These are phyloP conservation scores for Porcisia hertigi DNA, from an alignment of 208 protist species.

Conservation along the genomic window DNA sequence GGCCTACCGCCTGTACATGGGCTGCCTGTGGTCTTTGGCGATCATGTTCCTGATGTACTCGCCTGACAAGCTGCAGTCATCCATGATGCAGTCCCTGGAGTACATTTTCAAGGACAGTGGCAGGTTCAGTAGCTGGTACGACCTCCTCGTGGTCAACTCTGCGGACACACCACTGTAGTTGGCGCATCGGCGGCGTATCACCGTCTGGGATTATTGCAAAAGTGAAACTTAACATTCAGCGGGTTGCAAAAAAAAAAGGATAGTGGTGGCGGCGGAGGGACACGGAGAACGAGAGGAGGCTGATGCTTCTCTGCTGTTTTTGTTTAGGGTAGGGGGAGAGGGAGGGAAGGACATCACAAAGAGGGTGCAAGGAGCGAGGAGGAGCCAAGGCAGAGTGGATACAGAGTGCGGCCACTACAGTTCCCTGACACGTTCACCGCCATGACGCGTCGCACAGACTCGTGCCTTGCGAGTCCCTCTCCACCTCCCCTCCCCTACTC, in stretches of 20 bases:
- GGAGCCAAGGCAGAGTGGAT: no score
- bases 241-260: no score
- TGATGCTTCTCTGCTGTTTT: no score
- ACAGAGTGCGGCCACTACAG: not conserved
- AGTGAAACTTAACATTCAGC: no score
- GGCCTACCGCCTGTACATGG: conserved; percentile 67
- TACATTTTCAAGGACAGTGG: conserved; percentile 86
- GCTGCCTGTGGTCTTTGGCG: conserved; percentile 70
- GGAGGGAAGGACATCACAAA: no score
- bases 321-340: no score
- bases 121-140: conserved; percentile 69
- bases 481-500: not conserved
- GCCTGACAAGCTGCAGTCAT: conserved; percentile 74
- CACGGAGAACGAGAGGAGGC: no score
- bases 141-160: conserved; percentile 66
- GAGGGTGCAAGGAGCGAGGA: no score
- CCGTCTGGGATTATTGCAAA: no score
- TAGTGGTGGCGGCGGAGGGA: no score
- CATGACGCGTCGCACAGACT: not conserved
- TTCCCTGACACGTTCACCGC: not conserved
- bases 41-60: conserved; percentile 75
- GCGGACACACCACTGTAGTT: conserved; percentile 19
- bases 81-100: conserved; percentile 77
- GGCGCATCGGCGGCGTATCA: no score
- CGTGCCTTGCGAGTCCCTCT: not conserved